These are phyloP conservation scores for Sarcodon sp. DNA, from an alignment of 768 basidiomycete species.

Conservation along the genomic window DNA sequence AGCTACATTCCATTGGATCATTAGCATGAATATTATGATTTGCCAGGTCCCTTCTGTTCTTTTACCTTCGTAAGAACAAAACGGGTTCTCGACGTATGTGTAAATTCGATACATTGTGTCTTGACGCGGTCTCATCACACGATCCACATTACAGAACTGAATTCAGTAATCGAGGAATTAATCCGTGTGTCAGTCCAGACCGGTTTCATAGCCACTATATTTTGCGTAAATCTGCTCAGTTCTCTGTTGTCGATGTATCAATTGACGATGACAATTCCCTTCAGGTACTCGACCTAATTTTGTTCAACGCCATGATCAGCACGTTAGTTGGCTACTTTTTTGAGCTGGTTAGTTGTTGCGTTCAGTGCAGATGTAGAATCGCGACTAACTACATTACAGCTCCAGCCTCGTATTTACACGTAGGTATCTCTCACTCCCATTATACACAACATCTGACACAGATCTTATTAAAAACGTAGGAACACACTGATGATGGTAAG, in stretches of 20 bases:
- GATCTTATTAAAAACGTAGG: neutral
- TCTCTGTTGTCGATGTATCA: neutral
- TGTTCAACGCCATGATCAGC: neutral
- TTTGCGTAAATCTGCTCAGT: constrained; percentile 13
- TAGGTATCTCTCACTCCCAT: neutral
- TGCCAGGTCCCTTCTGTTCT: neutral
- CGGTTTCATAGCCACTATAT: constrained; percentile 17
- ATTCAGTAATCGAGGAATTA: constrained; percentile 16
- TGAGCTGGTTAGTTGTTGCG: constrained; percentile 8
- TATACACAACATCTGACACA: neutral
- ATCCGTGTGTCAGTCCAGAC: constrained; percentile 18
- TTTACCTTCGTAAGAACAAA: neutral
- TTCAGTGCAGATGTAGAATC: too few species aligned
- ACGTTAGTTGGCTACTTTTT: constrained; percentile 20
- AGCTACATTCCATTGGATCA: neutral
- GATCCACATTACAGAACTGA: constrained; percentile 6
- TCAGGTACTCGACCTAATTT: neutral
- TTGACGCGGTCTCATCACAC: neutral
- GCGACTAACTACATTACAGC: neutral
- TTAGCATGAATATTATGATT: neutral
- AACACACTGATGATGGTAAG: neutral
- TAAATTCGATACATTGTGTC: neutral
- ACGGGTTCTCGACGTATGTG: neutral
- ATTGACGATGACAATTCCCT: neutral
- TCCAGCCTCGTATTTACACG: neutral